Evolutionary conservation across 2,329 filamentous ascomycete genomes (phyloP).

Genomic region (Aureobasidium mangrovei): DNA sequence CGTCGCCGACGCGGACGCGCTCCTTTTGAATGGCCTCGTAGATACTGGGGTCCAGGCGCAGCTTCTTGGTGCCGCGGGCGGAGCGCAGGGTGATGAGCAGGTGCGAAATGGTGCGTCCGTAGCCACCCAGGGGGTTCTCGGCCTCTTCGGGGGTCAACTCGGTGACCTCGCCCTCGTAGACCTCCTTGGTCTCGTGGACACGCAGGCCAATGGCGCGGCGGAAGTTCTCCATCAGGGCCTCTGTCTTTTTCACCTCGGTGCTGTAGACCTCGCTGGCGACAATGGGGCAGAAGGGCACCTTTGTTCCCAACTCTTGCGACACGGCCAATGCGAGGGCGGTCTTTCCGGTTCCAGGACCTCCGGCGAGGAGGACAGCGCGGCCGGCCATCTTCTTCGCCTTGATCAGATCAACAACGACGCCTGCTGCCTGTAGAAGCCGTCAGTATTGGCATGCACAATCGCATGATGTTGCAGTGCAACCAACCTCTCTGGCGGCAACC

Average conservation of each 20-base stretch:
- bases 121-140: slow-evolving; percentile 92
- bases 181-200: slow-evolving; percentile 97
- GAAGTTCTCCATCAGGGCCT: slow-evolving; percentile 99
- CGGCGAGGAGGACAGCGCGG: slow-evolving; percentile 82
- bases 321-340: slow-evolving; percentile 92
- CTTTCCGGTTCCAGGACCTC: slow-evolving; percentile 93
- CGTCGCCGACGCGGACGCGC: slow-evolving; percentile 88
- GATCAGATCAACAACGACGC: slow-evolving; percentile 92
- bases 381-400: slow-evolving; percentile 96
- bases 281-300: slow-evolving; percentile 97
- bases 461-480: background rate
- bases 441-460: background rate
- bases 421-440: slow-evolving; percentile 59
- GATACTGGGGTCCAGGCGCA: slow-evolving; percentile 92
- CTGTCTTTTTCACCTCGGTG: slow-evolving; percentile 98
- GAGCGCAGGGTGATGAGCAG: slow-evolving; percentile 91
- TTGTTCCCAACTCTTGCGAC: slow-evolving; percentile 93
- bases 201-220: slow-evolving; percentile 90
- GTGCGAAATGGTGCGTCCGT: slow-evolving; percentile 95
- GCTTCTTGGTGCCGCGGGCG: slow-evolving; percentile 93
- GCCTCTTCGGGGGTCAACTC: slow-evolving; percentile 96
- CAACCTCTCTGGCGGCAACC: slow-evolving; percentile 63
- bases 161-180: slow-evolving; percentile 97
- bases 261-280: slow-evolving; percentile 98
- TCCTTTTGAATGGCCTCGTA: slow-evolving; percentile 99